A percentile compares a stretch with the other conserved stretches of the same genome.
Evolutionary conservation across 2,329 filamentous ascomycete species (phyloP).

Genomic region (Diaporthe longicolla): DNA sequence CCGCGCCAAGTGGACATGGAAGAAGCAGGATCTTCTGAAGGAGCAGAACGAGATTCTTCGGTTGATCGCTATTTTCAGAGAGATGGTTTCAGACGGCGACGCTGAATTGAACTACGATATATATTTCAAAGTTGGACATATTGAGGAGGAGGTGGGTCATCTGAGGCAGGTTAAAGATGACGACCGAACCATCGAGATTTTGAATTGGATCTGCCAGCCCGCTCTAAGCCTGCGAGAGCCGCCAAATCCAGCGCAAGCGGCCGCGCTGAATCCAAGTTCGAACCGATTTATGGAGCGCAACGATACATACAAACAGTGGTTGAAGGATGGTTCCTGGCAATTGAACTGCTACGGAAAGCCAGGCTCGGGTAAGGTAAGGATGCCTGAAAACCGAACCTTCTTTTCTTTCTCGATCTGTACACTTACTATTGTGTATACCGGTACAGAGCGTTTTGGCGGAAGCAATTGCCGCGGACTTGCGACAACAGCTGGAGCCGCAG

Average conservation of each 20-base stretch:
- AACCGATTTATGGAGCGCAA: neutral
- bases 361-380: neutral
- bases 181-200: neutral
- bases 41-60: neutral
- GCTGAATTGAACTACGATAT: neutral
- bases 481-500: neutral
- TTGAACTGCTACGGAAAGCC: neutral
- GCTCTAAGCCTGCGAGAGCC: neutral
- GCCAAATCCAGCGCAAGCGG: neutral
- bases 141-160: neutral
- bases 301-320: neutral
- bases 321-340: neutral
- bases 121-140: neutral
- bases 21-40: neutral
- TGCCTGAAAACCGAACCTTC: neutral
- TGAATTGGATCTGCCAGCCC: neutral
- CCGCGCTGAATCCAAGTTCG: neutral
- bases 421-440: neutral
- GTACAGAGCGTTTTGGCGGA: neutral
- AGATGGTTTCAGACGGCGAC: neutral
- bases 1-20: neutral
- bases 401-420: too few relatives aligned
- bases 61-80: neutral
- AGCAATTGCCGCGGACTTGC: neutral
- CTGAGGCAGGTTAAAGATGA: neutral